Conservation (phyloP, 2,329 filamentous ascomycete genomes). For the Xylaria hypoxylon region DNA sequence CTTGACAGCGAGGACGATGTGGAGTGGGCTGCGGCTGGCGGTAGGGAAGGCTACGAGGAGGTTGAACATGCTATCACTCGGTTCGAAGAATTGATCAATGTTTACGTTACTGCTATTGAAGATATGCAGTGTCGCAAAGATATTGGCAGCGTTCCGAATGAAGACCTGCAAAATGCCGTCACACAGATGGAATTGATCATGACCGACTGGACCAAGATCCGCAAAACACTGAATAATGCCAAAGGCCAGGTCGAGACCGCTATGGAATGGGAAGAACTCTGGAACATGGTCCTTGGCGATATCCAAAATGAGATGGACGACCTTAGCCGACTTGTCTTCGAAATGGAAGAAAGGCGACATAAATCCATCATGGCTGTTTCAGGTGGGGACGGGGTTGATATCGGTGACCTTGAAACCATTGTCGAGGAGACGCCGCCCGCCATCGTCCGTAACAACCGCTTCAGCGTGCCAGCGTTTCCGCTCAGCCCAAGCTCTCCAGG, state of each 20-base stretch:
- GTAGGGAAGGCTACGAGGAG: constrained; percentile 80
- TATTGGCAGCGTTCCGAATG: constrained; percentile 75
- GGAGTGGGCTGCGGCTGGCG: constrained; percentile 93
- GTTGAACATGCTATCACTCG: constrained; percentile 80
- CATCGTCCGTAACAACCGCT: constrained; percentile 70
- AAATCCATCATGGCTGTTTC: constrained; percentile 75
- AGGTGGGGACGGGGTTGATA: constrained; percentile 76
- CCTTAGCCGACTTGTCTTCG: constrained; percentile 84
- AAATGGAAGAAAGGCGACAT: constrained; percentile 97
- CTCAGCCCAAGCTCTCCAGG: constrained; percentile 71
- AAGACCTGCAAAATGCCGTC: constrained; percentile 80
- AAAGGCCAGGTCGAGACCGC: constrained; percentile 94
- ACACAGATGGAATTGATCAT: constrained; percentile 90
- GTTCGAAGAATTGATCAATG: constrained; percentile 90
- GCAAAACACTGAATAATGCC: constrained; percentile 78
- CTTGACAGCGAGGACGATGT: constrained; percentile 97
- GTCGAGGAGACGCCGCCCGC: constrained; percentile 83
- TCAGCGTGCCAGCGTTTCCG: constrained; percentile 75
- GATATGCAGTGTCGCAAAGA: constrained; percentile 84
- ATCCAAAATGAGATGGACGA: constrained; percentile 89
- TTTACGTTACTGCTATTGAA: constrained; percentile 95
- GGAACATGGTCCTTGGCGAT: constrained; percentile 92
- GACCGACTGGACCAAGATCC: constrained; percentile 85
- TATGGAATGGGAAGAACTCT: constrained; percentile 99
- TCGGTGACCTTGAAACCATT: constrained; percentile 91